Base-by-base conservation (phyloP, 2,329 filamentous ascomycete genomes). In the Samsoniella hepiali region DNA sequence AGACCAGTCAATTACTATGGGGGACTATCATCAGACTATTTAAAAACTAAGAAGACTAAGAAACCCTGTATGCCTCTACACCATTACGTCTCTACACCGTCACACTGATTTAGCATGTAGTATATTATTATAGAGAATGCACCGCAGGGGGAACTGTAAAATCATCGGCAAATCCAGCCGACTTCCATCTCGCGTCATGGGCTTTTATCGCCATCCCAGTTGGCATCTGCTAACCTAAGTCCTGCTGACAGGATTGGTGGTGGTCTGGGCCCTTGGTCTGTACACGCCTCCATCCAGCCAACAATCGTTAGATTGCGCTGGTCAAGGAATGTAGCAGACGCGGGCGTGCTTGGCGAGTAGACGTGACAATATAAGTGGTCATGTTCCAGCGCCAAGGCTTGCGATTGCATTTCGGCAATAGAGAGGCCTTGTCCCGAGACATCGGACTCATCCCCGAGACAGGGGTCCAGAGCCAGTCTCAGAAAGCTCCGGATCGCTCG, bases 121-220 rank as follows among this genome's bases (percentile, higher is more conserved):
- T 63, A 54, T 63, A 59, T 63, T 63, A 47, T 27, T 63, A 63
- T 58, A 31, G 45, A 45, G 51, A 63, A 34, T 49, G 60, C 60
- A 63, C 60, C 60, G 60, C 44, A 44, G 27, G 60, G 51, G 62
- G 56, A 36, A 58, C 62, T 42, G 56, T 54, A 53, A 62, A 60
- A 63, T 63, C 53, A 60, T 59, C 62, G 62, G 62, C 62, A 63
- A 61, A 63, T 59, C 62, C 55, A 58, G 62, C 62, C 62, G 62
- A 63, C 56, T 55, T 59, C 62, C 55, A 59, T 59, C 56, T 63
- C 62, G 56, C 62, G 56, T 59, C 62, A 63, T 63, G 62, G 62
- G 62, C 56, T 63, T 63, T 63, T 63, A 63, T 63, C 62, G 62
- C 62, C 62, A 63, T 63, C 62, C 62, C 62, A 63, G 62, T 63